Conservation (phyloP, 2,329 filamentous ascomycete species). For the Aaosphaeria pasadenensis region DNA sequence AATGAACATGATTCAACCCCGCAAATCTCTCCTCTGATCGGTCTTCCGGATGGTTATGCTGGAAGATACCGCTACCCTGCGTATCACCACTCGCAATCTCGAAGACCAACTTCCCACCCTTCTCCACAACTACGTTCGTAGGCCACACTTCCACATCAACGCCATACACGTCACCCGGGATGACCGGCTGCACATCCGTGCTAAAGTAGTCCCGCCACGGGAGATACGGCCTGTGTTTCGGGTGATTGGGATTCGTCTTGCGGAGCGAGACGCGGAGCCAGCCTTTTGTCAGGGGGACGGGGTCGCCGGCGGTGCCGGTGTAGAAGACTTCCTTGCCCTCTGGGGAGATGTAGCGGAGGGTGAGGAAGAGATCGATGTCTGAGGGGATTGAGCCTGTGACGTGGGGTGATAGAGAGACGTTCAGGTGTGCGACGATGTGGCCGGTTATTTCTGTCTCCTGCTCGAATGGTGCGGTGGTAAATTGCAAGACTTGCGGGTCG, state of each 20-base stretch:
- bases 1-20: slow-evolving; percentile 54
- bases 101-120: slow-evolving; percentile 54
- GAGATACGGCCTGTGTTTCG: slow-evolving; percentile 52
- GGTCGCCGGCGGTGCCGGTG: slow-evolving; percentile 64
- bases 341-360: slow-evolving; percentile 56
- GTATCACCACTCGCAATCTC: slow-evolving; percentile 56
- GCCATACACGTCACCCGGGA: slow-evolving; percentile 53
- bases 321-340: slow-evolving; percentile 59
- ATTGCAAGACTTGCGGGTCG: slow-evolving; percentile 54
- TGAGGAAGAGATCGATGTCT: slow-evolving; percentile 64
- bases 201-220: slow-evolving; percentile 59
- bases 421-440: slow-evolving; percentile 62
- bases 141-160: slow-evolving; percentile 66
- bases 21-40: slow-evolving; percentile 41
- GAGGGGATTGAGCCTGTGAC: slow-evolving; percentile 40
- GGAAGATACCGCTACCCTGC: slow-evolving; percentile 58
- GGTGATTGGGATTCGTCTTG: slow-evolving; percentile 51
- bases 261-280: slow-evolving; percentile 61
- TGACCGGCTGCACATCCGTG: slow-evolving; percentile 51
- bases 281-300: slow-evolving; percentile 61
- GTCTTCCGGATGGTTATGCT: slow-evolving; percentile 51
- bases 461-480: slow-evolving; percentile 57
- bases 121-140: slow-evolving; percentile 56
- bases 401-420: slow-evolving; percentile 53
- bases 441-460: slow-evolving; percentile 68